Evolutionary conservation across 169 alveolate genomes (phyloP), one percentile per base, ranked within the genome.

Genomic region (Eimeria necatrix): DNA sequence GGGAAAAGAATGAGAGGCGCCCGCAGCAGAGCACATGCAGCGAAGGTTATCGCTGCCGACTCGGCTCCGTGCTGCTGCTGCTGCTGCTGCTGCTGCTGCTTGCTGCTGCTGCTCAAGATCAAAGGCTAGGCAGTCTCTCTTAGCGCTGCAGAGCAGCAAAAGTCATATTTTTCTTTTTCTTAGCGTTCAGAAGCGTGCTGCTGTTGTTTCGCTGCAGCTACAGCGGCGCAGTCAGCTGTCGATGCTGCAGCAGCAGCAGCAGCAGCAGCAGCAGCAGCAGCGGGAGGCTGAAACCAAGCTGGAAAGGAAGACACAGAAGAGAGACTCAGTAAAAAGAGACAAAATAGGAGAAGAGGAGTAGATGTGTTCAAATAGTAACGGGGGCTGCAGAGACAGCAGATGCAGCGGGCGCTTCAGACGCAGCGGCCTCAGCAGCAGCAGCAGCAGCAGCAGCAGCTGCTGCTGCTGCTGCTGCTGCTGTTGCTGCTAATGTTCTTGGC

Each of bases 171-270:
- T 49, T 46, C 26, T 2, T 78, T 4, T 46, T 78, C 68, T 22
- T 4, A 4, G 49, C 10, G 70, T 12, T 61, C 5, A 2, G 26
- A 16, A 14, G 85, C 60, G 20, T 8, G 59, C 59, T 20, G 61
- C 68, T 78, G 32, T 46, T 49, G 88, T 68, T 51, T 46, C 9
- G 88, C 48, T 48, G 88, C 68, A 2, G 88, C 68, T 51, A 26
- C 88, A n/a, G 61, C 70, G 61, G 61, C 18, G 88, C 68, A 51
- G 61, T 68, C 46, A 51, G 68, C 70, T 78, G 88, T 78, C 88
- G 88, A 78, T 78, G 88, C 88, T 78, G 68, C 68, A 78, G 61
- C 61, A 78, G 88, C 88, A 51, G n/a, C 88, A 78, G 70, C 61
- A 78, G 88, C 68, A 78, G 70, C 61, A n/a, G 88, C 68, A 46